phyloP scores from a whole-genome alignment of 2,329 filamentous ascomycete species.

The Meredithiella fracta region DNA sequence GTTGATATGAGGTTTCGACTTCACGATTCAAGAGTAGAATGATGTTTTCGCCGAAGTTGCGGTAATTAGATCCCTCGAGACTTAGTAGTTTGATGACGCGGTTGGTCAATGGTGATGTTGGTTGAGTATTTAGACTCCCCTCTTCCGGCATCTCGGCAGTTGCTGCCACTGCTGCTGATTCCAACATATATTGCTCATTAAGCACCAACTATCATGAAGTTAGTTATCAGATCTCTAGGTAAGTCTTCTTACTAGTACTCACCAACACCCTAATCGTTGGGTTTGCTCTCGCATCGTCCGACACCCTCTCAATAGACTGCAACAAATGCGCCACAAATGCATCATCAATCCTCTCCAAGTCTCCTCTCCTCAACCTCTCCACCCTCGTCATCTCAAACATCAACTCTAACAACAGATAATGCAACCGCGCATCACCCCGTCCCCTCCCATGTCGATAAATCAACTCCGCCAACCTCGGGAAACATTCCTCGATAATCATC shows the following conservation, averaged over 20 bases:
- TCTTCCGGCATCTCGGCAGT: slow-evolving; percentile 22
- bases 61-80: slow-evolving; percentile 61
- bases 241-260: slow-evolving; percentile 20
- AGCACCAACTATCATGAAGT: slow-evolving; percentile 53
- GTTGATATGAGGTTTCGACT: slow-evolving; percentile 80
- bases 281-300: slow-evolving; percentile 78
- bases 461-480: slow-evolving; percentile 67
- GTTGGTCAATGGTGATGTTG: slow-evolving; percentile 52
- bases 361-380: slow-evolving; percentile 59
- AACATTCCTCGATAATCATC: slow-evolving; percentile 77
- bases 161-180: slow-evolving; percentile 36
- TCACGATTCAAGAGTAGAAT: slow-evolving; percentile 90
- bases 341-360: slow-evolving; percentile 63
- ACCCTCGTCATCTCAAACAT: slow-evolving; percentile 95
- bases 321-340: slow-evolving; percentile 72
- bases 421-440: slow-evolving; percentile 36
- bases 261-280: slow-evolving; percentile 85
- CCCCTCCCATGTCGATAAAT: slow-evolving; percentile 27
- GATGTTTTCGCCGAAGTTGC: slow-evolving; percentile 94
- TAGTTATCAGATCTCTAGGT: background rate
- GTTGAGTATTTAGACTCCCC: slow-evolving; percentile 10
- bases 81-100: slow-evolving; percentile 85
- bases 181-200: slow-evolving; percentile 96
- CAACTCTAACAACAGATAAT: slow-evolving; percentile 69
- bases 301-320: slow-evolving; percentile 71